Evolutionary conservation across 495 filamentous ascomycete genomes (phyloP).

Genomic region (Stereocaulon alpinum): DNA sequence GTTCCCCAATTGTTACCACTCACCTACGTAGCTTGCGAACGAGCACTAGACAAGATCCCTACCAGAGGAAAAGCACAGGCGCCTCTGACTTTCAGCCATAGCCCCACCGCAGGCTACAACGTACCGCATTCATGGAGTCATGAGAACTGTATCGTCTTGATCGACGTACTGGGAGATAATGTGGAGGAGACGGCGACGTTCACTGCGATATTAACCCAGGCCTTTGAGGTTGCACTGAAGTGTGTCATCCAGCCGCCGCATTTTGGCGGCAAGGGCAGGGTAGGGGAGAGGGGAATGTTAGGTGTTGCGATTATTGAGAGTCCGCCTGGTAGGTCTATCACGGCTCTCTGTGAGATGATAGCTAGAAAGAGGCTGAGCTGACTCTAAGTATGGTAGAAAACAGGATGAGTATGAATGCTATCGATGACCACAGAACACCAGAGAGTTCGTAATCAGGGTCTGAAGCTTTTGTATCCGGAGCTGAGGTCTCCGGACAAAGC

Average conservation of each 20-base stretch:
- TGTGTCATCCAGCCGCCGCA: constrained; percentile 9
- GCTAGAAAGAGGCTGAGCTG: not conserved
- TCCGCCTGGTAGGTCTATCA: not conserved
- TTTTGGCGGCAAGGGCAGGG: not conserved
- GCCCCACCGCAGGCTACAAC: not conserved
- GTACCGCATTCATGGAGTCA: constrained; percentile 1
- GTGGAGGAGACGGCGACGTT: constrained; percentile 2
- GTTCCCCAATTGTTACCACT: not conserved
- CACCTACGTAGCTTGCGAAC: constrained; percentile 2
- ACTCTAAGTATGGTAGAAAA: not conserved
- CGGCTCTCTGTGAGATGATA: not conserved
- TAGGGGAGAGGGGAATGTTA: not conserved
- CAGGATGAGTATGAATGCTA: no score
- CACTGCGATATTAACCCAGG: not conserved
- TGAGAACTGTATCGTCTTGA: not conserved
- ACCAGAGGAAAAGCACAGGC: constrained; percentile 5
- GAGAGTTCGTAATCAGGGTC: no score
- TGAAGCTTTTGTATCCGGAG: no score
- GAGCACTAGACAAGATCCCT: not conserved
- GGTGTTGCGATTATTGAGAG: not conserved
- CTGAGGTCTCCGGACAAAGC: no score
- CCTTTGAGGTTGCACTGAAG: not conserved
- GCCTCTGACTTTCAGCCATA: not conserved
- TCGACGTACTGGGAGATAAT: not conserved
- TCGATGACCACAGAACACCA: no score